phyloP scores from a whole-genome alignment of 768 basidiomycete species.

The Tremella yokohamensis region DNA sequence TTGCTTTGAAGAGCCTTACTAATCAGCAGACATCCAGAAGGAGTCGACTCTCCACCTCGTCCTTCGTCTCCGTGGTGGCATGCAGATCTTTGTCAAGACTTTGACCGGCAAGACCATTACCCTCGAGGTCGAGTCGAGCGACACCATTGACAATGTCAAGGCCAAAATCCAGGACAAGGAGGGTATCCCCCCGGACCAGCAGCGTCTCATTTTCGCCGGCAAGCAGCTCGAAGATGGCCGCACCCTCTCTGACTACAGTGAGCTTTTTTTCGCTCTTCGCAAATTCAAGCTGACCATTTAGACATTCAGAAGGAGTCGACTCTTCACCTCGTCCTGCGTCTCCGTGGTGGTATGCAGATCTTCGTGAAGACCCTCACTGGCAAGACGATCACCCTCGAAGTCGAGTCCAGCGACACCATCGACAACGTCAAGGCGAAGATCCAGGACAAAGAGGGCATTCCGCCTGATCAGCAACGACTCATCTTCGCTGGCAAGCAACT shows the following conservation, averaged over 20 bases:
- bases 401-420: constrained; percentile 80
- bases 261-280: background rate
- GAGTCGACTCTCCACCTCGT: constrained; percentile 56
- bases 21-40: constrained; percentile 44
- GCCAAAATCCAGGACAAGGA: constrained; percentile 87
- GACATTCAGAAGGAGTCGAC: constrained; percentile 64
- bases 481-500: constrained; percentile 50
- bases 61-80: constrained; percentile 79
- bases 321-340: constrained; percentile 59
- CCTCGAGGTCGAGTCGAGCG: constrained; percentile 66
- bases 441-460: constrained; percentile 91
- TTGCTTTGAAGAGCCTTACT: background rate
- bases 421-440: constrained; percentile 94
- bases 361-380: constrained; percentile 25
- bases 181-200: constrained; percentile 64
- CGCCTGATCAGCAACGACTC: constrained; percentile 66
- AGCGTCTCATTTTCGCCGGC: constrained; percentile 86
- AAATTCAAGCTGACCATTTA: background rate
- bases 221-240: constrained; percentile 91
- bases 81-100: constrained; percentile 61
- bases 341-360: constrained; percentile 50
- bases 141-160: constrained; percentile 92
- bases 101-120: constrained; percentile 90
- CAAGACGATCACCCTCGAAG: constrained; percentile 18
- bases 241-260: constrained; percentile 73